phyloP scores from a whole-genome alignment of 768 basidiomycete species.

The Paxillus rubicundulus region DNA sequence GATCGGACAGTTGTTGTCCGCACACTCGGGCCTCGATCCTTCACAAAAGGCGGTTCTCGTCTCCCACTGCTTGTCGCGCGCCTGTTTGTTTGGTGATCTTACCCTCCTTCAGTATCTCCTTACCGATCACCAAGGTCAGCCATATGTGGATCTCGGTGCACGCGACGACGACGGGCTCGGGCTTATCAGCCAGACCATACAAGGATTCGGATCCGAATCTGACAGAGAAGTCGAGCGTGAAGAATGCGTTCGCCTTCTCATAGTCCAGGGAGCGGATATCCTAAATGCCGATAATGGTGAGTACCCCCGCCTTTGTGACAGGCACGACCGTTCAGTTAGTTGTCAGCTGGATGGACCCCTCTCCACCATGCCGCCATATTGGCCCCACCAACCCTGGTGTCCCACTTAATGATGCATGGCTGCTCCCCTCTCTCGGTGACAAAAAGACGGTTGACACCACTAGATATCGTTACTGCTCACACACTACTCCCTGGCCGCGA shows the following conservation, averaged over 20 bases:
- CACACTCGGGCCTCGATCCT: conserved; percentile 65
- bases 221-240: conserved; percentile 88
- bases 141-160: conserved; percentile 61
- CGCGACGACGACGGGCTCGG: conserved; percentile 87
- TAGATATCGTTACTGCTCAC: conserved; percentile 88
- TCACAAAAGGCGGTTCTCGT: conserved; percentile 69
- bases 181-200: conserved; percentile 71
- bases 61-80: conserved; percentile 68
- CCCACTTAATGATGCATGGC: conserved; percentile 89
- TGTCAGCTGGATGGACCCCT: conserved; percentile 88
- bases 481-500: conserved; percentile 77
- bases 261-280: conserved; percentile 74
- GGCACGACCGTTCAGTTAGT: conserved; percentile 3
- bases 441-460: conserved; percentile 73
- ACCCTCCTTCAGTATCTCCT: conserved; percentile 70
- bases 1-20: conserved; percentile 61
- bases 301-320: conserved; percentile 16
- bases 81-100: conserved; percentile 78
- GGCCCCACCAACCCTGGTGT: conserved; percentile 87
- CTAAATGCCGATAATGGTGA: conserved; percentile 59
- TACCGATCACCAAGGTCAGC: conserved; percentile 62
- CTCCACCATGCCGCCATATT: conserved; percentile 89
- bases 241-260: conserved; percentile 80
- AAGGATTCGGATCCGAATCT: conserved; percentile 78
- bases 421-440: conserved; percentile 81